Evolutionary conservation across 352 stramenopile genomes (phyloP).

Genomic region (Pythium pyrilobum): DNA sequence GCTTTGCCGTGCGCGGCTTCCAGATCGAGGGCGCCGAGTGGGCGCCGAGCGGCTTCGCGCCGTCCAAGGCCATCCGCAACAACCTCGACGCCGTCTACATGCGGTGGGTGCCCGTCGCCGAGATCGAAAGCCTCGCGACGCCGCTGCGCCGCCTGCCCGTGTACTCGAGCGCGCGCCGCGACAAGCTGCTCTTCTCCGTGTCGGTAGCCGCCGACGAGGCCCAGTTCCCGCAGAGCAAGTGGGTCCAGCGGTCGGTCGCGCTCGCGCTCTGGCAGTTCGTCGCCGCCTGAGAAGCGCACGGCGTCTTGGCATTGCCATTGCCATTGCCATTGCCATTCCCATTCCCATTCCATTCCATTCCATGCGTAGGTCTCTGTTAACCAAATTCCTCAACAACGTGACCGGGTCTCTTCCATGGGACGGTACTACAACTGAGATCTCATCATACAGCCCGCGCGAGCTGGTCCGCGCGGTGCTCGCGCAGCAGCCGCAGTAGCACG

Average conservation of each 20-base stretch:
- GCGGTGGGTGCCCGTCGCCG: conserved; percentile 46
- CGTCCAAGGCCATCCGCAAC: conserved; percentile 76
- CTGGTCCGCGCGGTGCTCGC: conserved; percentile 9
- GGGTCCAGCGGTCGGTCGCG: conserved; percentile 78
- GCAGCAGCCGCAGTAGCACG: conserved; percentile 19
- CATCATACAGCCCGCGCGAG: too few relatives aligned
- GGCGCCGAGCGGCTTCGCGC: conserved; percentile 54
- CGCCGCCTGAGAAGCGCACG: background rate
- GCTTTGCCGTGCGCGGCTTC: conserved; percentile 65
- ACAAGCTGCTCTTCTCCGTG: conserved; percentile 82
- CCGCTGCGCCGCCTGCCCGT: conserved; percentile 62
- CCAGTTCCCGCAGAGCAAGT: conserved; percentile 55
- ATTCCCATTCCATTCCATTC: too few relatives aligned
- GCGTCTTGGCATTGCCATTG: background rate
- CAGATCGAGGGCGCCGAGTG: conserved; percentile 82
- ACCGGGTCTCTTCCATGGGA: too few relatives aligned
- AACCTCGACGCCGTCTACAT: conserved; percentile 63
- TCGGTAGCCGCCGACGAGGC: conserved; percentile 45
- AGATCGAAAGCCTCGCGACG: conserved; percentile 16
- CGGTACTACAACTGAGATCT: too few relatives aligned
- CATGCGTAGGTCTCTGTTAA: too few relatives aligned
- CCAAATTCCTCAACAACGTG: too few relatives aligned
- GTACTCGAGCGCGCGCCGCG: conserved; percentile 75
- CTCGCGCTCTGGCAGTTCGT: conserved; percentile 75
- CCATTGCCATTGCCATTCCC: background rate